Conservation (phyloP, 164 flowering plant genomes). For the Paratinospora sagittata region DNA sequence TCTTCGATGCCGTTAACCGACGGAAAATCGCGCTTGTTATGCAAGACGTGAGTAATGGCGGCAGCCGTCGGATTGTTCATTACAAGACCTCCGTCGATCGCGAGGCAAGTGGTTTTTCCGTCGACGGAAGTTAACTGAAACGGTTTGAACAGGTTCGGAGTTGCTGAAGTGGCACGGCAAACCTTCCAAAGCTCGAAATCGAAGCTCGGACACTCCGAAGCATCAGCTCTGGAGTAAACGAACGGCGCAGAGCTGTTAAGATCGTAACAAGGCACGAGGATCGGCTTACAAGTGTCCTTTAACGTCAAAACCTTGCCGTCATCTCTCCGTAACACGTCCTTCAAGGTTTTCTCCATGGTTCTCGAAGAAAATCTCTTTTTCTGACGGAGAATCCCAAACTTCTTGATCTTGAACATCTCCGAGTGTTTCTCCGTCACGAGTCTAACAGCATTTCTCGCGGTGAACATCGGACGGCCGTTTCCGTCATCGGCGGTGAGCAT, state of each 20-base stretch:
- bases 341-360: constrained; percentile 25
- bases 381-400: constrained; percentile 22
- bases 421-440: constrained; percentile 21
- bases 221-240: constrained; percentile 54
- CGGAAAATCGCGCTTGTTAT: constrained; percentile 84
- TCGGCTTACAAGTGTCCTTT: constrained; percentile 40
- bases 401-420: constrained; percentile 17
- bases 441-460: constrained; percentile 31
- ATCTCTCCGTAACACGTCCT: constrained; percentile 17
- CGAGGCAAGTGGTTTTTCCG: constrained; percentile 67
- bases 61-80: constrained; percentile 97
- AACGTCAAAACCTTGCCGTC: constrained; percentile 36
- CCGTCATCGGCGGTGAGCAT: constrained; percentile 41
- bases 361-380: constrained; percentile 14
- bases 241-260: constrained; percentile 43
- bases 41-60: constrained; percentile 85
- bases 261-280: constrained; percentile 51
- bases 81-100: constrained; percentile 87
- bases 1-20: constrained; percentile 75
- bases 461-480: constrained; percentile 33
- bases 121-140: constrained; percentile 55
- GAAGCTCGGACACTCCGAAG: constrained; percentile 36
- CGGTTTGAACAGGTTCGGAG: constrained; percentile 52
- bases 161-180: constrained; percentile 45
- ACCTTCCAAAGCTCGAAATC: constrained; percentile 48